Percentiles rank a stretch among this genome's conserved stretches.
Conservation (phyloP, 2,329 filamentous ascomycete genomes). For the Penicillium sp. region DNA sequence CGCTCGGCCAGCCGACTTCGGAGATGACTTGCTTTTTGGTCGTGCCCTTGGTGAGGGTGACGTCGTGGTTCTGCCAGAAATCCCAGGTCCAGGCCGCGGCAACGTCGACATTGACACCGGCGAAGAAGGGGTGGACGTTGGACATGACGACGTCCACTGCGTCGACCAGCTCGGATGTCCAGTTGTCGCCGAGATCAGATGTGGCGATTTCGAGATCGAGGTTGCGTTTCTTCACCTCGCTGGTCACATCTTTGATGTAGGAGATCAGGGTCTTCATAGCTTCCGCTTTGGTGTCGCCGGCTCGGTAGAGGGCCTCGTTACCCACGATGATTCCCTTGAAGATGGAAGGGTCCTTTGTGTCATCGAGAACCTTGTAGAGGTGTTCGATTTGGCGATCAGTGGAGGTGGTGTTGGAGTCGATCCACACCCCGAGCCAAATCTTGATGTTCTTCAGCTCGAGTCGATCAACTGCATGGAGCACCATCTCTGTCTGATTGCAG, state of each 20-base stretch:
- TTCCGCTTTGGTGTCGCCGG: conserved; percentile 58
- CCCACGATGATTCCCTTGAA: conserved; percentile 66
- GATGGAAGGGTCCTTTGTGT: conserved; percentile 44
- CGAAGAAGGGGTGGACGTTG: conserved; percentile 96
- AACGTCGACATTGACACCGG: conserved; percentile 67
- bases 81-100: conserved; percentile 78
- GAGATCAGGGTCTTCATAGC: conserved; percentile 63
- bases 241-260: conserved; percentile 68
- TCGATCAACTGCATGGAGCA: conserved; percentile 76
- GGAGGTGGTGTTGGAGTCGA: conserved; percentile 79
- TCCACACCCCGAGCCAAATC: conserved; percentile 93
- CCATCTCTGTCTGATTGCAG: conserved; percentile 96
- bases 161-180: conserved; percentile 69
- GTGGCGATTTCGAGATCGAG: conserved; percentile 79
- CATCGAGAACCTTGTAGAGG: conserved; percentile 80
- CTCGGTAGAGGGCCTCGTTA: conserved; percentile 64
- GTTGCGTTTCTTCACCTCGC: conserved; percentile 68
- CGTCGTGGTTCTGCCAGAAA: conserved; percentile 77
- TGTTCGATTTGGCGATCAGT: conserved; percentile 79
- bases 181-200: conserved; percentile 86
- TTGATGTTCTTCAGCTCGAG: conserved; percentile 75
- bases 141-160: conserved; percentile 89
- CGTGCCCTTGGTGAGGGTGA: conserved; percentile 61
- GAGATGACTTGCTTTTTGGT: conserved; percentile 76
- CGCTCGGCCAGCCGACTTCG: conserved; percentile 88